Percentiles rank a stretch among this genome's conserved stretches.
phyloP scores from a whole-genome alignment of 106 monocot species.

The Dioscorea zingiberensis region DNA sequence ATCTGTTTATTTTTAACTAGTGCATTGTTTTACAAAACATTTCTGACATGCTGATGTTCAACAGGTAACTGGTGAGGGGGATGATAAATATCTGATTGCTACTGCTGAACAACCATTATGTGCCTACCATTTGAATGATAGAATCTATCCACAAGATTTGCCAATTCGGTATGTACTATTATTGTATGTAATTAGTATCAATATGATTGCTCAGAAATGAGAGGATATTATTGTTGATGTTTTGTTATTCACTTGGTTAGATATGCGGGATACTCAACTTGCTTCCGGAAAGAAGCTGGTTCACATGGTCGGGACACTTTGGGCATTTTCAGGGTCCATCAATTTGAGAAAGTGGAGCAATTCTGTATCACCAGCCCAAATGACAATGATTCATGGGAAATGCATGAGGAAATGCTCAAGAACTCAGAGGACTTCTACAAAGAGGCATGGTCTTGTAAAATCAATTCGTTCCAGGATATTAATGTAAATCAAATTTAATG shows the following conservation, averaged over 20 bases:
- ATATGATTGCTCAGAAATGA: not conserved
- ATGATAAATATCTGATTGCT: constrained; percentile 97
- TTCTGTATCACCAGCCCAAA: constrained; percentile 89
- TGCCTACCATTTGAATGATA: constrained; percentile 78
- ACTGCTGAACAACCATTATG: constrained; percentile 96
- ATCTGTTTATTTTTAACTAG: too few species aligned
- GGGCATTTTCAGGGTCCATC: constrained; percentile 97
- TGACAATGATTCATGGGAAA: constrained; percentile 87
- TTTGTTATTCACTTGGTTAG: constrained; percentile 15
- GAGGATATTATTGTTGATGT: not conserved
- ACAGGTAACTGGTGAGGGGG: constrained; percentile 94
- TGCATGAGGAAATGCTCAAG: constrained; percentile 95
- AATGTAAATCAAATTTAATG: not conserved
- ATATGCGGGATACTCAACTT: constrained; percentile 94
- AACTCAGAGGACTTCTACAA: constrained; percentile 94
- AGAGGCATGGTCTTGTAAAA: constrained; percentile 30
- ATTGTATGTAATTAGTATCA: not conserved
- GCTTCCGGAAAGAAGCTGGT: constrained; percentile 95
- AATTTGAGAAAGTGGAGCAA: constrained; percentile 96
- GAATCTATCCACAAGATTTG: constrained; percentile 65
- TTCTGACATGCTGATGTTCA: not conserved
- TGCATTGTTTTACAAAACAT: too few species aligned
- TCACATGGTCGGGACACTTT: constrained; percentile 94
- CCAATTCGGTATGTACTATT: constrained; percentile 50
- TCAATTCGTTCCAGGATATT: not conserved